Conservation (phyloP, 1,284 basidiomycete genomes). For the Cystobasidium slooffiae region DNA sequence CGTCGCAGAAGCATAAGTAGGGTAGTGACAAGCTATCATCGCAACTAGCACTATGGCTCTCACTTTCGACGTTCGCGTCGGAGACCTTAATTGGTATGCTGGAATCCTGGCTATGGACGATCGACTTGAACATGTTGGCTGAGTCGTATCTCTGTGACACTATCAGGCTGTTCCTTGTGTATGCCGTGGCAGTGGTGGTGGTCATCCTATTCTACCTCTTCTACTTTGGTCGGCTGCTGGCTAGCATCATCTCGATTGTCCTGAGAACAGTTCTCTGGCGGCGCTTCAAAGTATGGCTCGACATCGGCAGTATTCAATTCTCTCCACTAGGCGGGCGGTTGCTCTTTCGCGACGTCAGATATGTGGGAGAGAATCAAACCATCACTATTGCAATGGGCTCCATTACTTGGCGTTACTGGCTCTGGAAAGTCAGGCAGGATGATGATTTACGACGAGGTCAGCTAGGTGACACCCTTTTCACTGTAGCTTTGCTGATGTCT, state of each 20-base stretch:
- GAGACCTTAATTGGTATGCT: conserved; percentile 38
- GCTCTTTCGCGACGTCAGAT: conserved; percentile 79
- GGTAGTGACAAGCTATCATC: neutral
- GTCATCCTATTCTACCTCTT: conserved; percentile 74
- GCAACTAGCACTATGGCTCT: conserved; percentile 13
- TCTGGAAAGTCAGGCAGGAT: conserved; percentile 68
- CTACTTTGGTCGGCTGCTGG: conserved; percentile 84
- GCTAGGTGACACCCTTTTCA: neutral
- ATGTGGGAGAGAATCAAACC: conserved; percentile 87
- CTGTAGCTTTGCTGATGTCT: neutral
- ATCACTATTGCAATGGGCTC: conserved; percentile 76
- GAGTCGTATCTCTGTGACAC: neutral
- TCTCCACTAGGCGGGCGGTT: conserved; percentile 84
- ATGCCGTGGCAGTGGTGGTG: conserved; percentile 72
- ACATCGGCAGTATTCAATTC: conserved; percentile 78
- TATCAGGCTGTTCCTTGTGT: conserved; percentile 64
- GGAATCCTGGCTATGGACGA: neutral
- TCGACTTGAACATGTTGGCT: conserved; percentile 1
- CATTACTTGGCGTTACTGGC: conserved; percentile 90
- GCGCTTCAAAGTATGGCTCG: conserved; percentile 70
- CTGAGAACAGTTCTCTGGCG: conserved; percentile 74
- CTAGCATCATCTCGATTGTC: conserved; percentile 66
- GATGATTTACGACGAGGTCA: conserved; percentile 57
- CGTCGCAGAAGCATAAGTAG: neutral
- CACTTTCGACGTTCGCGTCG: conserved; percentile 25